Evolutionary conservation across 2,329 filamentous ascomycete species (phyloP).

Genomic region (Atkinsonella hypoxylon): DNA sequence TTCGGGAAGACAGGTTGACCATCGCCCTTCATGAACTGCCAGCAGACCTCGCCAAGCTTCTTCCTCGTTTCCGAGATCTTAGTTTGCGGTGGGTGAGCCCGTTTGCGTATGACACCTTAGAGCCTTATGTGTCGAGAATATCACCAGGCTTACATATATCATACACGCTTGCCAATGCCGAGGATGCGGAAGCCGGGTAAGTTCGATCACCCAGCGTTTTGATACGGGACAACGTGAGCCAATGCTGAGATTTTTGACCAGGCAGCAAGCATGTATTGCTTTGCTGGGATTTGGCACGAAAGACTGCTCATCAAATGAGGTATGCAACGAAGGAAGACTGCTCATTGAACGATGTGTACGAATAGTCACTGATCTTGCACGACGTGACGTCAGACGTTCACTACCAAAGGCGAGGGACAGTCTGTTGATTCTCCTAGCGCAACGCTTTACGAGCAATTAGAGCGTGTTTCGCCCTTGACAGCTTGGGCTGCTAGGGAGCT

Average conservation of each 20-base stretch:
- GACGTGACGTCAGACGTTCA: slow-evolving; percentile 46
- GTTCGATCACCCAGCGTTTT: background rate
- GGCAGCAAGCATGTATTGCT: slow-evolving; percentile 38
- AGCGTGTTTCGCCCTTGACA: slow-evolving; percentile 42
- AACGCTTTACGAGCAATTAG: slow-evolving; percentile 52
- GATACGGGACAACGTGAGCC: background rate
- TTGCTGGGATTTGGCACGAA: slow-evolving; percentile 47
- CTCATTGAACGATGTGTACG: background rate
- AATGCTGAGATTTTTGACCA: background rate
- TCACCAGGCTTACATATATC: slow-evolving; percentile 75
- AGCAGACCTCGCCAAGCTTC: slow-evolving; percentile 45
- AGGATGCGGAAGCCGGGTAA: slow-evolving; percentile 13
- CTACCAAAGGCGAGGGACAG: slow-evolving; percentile 27
- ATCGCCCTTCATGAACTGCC: slow-evolving; percentile 64
- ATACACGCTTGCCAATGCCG: slow-evolving; percentile 43
- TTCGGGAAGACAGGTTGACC: slow-evolving; percentile 70
- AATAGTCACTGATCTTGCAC: background rate
- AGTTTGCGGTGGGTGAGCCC: slow-evolving; percentile 70
- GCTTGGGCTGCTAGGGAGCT: slow-evolving; percentile 38
- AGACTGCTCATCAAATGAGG: slow-evolving; percentile 35
- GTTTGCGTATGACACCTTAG: slow-evolving; percentile 41
- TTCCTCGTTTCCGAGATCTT: slow-evolving; percentile 57
- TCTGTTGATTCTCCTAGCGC: background rate
- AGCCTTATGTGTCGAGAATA: slow-evolving; percentile 63
- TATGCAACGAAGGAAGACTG: slow-evolving; percentile 6